Evolutionary conservation across 2,329 filamentous ascomycete genomes (phyloP).

Genomic region (Colletotrichum destructivum): DNA sequence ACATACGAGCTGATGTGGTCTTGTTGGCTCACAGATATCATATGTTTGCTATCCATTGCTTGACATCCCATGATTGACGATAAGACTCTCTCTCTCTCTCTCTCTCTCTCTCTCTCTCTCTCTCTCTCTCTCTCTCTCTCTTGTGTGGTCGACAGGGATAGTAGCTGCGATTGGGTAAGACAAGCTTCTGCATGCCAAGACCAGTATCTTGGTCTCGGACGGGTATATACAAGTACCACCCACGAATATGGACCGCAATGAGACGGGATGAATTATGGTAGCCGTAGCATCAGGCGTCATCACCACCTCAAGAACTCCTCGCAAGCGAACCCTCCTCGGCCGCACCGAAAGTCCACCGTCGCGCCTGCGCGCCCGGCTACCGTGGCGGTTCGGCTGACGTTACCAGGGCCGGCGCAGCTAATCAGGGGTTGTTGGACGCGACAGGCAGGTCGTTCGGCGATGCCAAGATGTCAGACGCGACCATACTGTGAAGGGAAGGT

Average conservation of each 20-base stretch:
- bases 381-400: background rate
- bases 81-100: too few relatives aligned
- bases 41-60: too few relatives aligned
- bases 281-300: too few relatives aligned
- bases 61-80: too few relatives aligned
- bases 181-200: background rate
- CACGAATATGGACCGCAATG: too few relatives aligned
- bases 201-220: background rate
- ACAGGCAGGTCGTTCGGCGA: background rate
- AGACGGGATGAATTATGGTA: too few relatives aligned
- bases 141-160: background rate
- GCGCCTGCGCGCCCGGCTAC: background rate
- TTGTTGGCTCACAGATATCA: too few relatives aligned
- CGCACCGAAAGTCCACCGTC: background rate
- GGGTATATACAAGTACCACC: background rate
- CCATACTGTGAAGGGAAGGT: conserved; percentile 21
- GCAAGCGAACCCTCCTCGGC: too few relatives aligned
- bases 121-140: background rate
- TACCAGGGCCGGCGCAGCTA: background rate
- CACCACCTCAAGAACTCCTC: too few relatives aligned
- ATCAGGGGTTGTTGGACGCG: background rate
- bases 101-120: too few relatives aligned
- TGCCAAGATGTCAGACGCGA: background rate
- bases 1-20: too few relatives aligned
- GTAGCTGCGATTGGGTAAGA: background rate